Conservation (phyloP, 257 asterid species). For the Plantago elongata region DNA sequence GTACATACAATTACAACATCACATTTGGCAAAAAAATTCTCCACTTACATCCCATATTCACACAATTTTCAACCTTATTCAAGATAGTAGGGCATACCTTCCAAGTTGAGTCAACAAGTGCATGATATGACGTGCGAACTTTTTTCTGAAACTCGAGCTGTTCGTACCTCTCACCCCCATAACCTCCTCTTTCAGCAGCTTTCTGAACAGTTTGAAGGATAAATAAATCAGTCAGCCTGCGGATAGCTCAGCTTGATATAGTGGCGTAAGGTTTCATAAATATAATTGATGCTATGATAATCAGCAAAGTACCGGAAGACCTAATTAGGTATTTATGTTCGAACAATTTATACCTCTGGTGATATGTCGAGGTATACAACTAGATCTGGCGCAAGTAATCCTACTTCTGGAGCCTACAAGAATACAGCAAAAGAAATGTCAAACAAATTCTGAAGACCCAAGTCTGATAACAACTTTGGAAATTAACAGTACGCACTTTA, state of each 20-base stretch:
- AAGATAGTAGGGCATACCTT: constrained; percentile 41
- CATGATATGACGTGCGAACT: constrained; percentile 55
- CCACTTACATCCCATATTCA: too few species aligned
- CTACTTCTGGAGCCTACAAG: constrained; percentile 78
- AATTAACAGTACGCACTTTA: constrained; percentile 45
- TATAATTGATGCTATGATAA: constrained; percentile 10
- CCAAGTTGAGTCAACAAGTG: constrained; percentile 70
- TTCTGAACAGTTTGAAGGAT: constrained; percentile 43
- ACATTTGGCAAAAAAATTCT: too few species aligned
- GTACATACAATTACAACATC: too few species aligned
- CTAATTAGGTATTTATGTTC: not conserved
- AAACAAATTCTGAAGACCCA: constrained; percentile 6
- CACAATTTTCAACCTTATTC: too few species aligned
- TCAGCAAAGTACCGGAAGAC: not conserved
- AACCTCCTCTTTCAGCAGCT: constrained; percentile 97
- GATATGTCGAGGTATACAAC: constrained; percentile 87
- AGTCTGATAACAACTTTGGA: constrained; percentile 3
- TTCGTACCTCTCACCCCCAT: constrained; percentile 94
- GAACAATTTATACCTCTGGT: constrained; percentile 60
- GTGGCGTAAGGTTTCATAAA: constrained; percentile 3
- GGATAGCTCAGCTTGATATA: constrained; percentile 9
- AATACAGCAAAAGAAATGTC: not conserved
- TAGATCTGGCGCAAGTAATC: constrained; percentile 87
- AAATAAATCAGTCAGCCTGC: constrained; percentile 5
- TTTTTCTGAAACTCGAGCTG: constrained; percentile 86